These are phyloP conservation scores for Penicillium palitans DNA, from an alignment of 2,329 filamentous ascomycete species.

Conservation along the genomic window DNA sequence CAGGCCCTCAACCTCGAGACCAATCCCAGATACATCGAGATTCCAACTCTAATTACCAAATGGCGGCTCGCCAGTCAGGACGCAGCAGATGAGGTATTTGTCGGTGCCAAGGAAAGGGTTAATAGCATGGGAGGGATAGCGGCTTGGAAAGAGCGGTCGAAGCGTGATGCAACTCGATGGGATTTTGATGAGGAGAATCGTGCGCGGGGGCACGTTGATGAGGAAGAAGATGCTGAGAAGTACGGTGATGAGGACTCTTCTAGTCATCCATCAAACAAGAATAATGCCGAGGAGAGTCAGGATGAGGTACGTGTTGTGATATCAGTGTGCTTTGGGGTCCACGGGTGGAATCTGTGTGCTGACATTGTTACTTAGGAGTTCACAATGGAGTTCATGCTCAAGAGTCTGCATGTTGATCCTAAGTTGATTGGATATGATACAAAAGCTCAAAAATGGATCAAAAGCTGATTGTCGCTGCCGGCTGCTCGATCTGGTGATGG, in stretches of 20 bases:
- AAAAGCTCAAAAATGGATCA: slow-evolving; percentile 57
- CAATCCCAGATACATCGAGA: slow-evolving; percentile 52
- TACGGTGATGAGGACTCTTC: slow-evolving; percentile 42
- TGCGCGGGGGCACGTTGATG: slow-evolving; percentile 37
- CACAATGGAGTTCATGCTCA: slow-evolving; percentile 70
- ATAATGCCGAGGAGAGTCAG: slow-evolving; percentile 38
- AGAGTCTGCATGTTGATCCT: slow-evolving; percentile 63
- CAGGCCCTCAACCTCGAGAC: slow-evolving; percentile 56
- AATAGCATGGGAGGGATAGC: slow-evolving; percentile 63
- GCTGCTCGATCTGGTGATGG: background rate
- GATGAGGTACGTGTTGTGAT: slow-evolving; percentile 32
- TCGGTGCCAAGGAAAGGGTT: slow-evolving; percentile 59
- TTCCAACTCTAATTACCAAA: slow-evolving; percentile 57
- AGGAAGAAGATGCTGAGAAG: slow-evolving; percentile 28
- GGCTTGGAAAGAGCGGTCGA: slow-evolving; percentile 55
- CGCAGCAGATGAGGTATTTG: slow-evolving; percentile 69
- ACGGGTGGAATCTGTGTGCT: background rate
- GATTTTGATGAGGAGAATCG: slow-evolving; percentile 39
- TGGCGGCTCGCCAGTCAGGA: slow-evolving; percentile 63
- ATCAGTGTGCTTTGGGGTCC: background rate
- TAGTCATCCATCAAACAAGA: slow-evolving; percentile 13
- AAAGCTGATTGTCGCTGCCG: background rate
- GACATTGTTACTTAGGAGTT: slow-evolving; percentile 52
- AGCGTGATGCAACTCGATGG: slow-evolving; percentile 47
- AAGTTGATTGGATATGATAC: slow-evolving; percentile 64